These are phyloP conservation scores for Xylariales sp. DNA, from an alignment of 2,329 filamentous ascomycete genomes.

Conservation along the genomic window DNA sequence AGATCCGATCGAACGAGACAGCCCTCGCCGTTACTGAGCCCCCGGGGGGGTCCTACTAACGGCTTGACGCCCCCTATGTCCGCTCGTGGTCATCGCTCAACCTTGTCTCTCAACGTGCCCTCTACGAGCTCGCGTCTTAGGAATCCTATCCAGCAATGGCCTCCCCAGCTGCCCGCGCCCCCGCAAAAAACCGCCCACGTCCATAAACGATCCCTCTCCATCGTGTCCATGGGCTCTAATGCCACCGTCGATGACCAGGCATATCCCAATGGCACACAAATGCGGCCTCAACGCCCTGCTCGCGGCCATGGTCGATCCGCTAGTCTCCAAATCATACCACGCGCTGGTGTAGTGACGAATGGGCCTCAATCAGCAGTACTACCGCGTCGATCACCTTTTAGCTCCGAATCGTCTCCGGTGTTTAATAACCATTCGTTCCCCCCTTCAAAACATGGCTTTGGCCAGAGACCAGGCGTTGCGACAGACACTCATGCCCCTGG, in stretches of 20 bases:
- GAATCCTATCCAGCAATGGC: constrained; percentile 62
- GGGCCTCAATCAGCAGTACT: constrained; percentile 56
- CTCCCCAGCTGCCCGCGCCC: constrained; percentile 43
- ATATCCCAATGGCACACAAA: constrained; percentile 56
- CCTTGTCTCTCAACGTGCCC: constrained; percentile 72
- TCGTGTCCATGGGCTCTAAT: constrained; percentile 78
- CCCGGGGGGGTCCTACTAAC: constrained; percentile 56
- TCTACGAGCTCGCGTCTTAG: constrained; percentile 58
- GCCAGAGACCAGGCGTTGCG: constrained; percentile 55
- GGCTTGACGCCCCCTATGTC: constrained; percentile 60
- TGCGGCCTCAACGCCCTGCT: constrained; percentile 61
- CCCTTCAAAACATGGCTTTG: constrained; percentile 58
- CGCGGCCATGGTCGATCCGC: constrained; percentile 81
- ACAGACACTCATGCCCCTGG: constrained; percentile 61
- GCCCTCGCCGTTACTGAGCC: constrained; percentile 57
- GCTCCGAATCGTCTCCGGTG: constrained; percentile 61
- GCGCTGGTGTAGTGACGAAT: constrained; percentile 58
- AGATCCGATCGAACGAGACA: constrained; percentile 53
- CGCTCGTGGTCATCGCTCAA: constrained; percentile 71
- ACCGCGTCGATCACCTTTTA: constrained; percentile 57
- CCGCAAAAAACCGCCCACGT: constrained; percentile 60
- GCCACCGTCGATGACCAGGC: constrained; percentile 59
- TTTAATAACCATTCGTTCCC: constrained; percentile 66
- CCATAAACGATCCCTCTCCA: constrained; percentile 83
- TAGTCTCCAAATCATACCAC: constrained; percentile 80